These are phyloP conservation scores for Botrytis paeoniae DNA, from an alignment of 2,329 filamentous ascomycete genomes.

Conservation along the genomic window DNA sequence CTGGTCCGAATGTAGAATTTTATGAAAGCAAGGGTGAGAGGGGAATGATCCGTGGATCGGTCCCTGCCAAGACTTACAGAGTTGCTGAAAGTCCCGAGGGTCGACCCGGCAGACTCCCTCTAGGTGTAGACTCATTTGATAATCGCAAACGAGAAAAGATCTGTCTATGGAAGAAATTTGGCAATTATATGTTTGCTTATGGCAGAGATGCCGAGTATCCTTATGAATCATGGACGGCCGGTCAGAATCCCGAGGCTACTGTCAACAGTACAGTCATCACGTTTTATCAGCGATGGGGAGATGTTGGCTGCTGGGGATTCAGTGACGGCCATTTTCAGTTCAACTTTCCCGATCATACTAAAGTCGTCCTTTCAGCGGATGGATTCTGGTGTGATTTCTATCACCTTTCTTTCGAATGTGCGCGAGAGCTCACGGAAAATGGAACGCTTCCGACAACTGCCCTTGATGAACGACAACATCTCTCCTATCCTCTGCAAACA, in stretches of 20 bases:
- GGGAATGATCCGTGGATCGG: constrained; percentile 61
- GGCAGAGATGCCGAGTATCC: constrained; percentile 64
- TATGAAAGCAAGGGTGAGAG: constrained; percentile 67
- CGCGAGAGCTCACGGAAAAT: constrained; percentile 59
- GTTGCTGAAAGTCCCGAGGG: constrained; percentile 55
- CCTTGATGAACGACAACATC: constrained; percentile 65
- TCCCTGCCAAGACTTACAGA: constrained; percentile 61
- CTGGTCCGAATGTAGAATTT: constrained; percentile 61
- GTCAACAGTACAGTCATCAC: constrained; percentile 58
- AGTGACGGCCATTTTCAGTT: constrained; percentile 78
- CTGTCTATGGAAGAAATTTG: constrained; percentile 70
- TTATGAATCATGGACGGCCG: constrained; percentile 46
- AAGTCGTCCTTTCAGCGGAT: constrained; percentile 72
- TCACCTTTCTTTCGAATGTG: constrained; percentile 69
- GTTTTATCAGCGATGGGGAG: constrained; percentile 78
- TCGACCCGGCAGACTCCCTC: constrained; percentile 57
- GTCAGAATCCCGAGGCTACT: constrained; percentile 1
- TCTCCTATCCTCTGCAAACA: constrained; percentile 70
- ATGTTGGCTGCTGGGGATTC: constrained; percentile 79
- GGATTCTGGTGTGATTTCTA: constrained; percentile 77
- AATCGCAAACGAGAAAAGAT: constrained; percentile 64
- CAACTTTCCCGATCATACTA: constrained; percentile 87
- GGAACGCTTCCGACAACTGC: constrained; percentile 69
- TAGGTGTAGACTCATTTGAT: constrained; percentile 63
- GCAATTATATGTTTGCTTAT: constrained; percentile 71